Conservation (phyloP, 805 yeast species). For the Kluyveromyces wickerhamii region DNA sequence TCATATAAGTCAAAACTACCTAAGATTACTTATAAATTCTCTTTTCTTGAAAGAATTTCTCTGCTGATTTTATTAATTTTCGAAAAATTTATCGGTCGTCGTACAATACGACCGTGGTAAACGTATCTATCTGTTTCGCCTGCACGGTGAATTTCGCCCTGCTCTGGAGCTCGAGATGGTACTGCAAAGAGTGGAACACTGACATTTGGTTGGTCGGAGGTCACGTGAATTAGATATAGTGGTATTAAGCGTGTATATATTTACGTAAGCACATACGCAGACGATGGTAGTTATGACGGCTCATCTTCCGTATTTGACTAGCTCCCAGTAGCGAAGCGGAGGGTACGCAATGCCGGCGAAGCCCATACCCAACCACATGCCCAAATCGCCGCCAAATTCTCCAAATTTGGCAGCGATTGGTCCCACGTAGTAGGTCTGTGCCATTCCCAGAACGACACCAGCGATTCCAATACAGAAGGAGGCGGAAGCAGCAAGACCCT, state of each 20-base stretch:
- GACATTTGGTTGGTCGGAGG: conserved; percentile 8
- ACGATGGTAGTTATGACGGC: background rate
- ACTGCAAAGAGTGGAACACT: too few species aligned
- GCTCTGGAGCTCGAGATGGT: too few species aligned
- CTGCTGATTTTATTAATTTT: conserved; percentile 1
- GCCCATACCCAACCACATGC: conserved; percentile 71
- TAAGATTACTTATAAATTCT: too few species aligned
- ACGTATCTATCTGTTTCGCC: too few species aligned
- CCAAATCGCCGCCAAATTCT: conserved; percentile 68
- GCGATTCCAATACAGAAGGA: conserved; percentile 65
- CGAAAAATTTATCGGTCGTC: background rate
- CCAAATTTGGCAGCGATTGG: conserved; percentile 63
- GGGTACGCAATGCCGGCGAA: conserved; percentile 63
- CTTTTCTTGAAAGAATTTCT: background rate
- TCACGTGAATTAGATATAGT: conserved; percentile 7
- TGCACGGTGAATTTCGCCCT: too few species aligned
- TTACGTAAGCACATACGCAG: background rate
- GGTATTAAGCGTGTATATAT: too few species aligned
- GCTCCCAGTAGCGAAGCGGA: conserved; percentile 53
- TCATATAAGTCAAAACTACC: too few species aligned
- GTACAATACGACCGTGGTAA: background rate
- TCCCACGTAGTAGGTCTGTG: conserved; percentile 77
- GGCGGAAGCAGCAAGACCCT: conserved; percentile 61
- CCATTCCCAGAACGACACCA: conserved; percentile 84
- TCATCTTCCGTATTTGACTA: conserved; percentile 44